These are phyloP conservation scores for Chrysosporium queenslandicum DNA, from an alignment of 2,329 filamentous ascomycete genomes.

Conservation along the genomic window DNA sequence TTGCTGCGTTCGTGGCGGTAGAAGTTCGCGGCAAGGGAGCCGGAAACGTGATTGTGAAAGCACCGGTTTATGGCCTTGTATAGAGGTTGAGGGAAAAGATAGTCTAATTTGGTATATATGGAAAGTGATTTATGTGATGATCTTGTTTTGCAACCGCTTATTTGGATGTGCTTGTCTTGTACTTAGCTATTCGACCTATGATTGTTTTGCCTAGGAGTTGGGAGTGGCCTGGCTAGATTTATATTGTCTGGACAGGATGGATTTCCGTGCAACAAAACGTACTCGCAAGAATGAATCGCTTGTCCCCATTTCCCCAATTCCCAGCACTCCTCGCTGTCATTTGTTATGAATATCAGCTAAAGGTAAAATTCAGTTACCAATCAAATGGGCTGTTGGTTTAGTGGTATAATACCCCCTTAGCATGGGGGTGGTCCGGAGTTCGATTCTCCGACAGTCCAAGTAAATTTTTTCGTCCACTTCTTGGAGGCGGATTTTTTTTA, in stretches of 20 bases:
- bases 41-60: conserved; percentile 60
- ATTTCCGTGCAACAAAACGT: too few relatives aligned
- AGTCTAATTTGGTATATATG: conserved; percentile 6
- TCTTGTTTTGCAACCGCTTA: neutral
- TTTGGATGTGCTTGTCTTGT: neutral
- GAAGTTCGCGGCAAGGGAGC: conserved; percentile 58
- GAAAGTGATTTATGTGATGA: neutral
- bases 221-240: neutral
- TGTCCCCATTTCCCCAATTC: too few relatives aligned
- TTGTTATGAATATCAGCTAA: neutral
- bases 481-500: neutral
- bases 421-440: conserved; percentile 8
- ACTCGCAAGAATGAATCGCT: too few relatives aligned
- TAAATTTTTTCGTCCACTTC: neutral
- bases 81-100: neutral
- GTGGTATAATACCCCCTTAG: conserved; percentile 30
- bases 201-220: neutral
- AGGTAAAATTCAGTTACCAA: neutral
- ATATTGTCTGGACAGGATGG: too few relatives aligned
- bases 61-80: conserved; percentile 50
- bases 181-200: neutral
- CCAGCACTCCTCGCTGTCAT: too few relatives aligned
- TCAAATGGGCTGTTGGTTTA: conserved; percentile 8
- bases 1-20: conserved; percentile 63
- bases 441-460: conserved; percentile 10